Evolutionary conservation across 257 asterid genomes (phyloP).

Genomic region (Cynanchum wilfordii): DNA sequence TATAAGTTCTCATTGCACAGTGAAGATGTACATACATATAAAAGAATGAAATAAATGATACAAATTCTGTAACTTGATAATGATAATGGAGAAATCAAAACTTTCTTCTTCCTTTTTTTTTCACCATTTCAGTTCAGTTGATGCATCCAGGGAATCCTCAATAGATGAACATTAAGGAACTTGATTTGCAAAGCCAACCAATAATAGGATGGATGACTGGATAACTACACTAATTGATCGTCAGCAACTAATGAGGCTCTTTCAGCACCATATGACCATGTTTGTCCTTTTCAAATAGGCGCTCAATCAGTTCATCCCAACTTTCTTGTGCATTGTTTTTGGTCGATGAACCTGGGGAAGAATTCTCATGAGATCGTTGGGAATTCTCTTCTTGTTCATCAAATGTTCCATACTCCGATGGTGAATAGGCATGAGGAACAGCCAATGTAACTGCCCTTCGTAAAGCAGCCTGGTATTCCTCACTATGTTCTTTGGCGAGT

Average conservation of each 20-base stretch:
- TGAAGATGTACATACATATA: too few species aligned
- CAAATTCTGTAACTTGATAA: neutral
- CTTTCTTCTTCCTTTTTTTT: neutral
- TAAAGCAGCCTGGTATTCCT: conserved; percentile 66
- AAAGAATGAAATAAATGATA: neutral
- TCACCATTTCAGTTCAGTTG: neutral
- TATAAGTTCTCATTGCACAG: neutral
- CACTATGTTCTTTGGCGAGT: conserved; percentile 51
- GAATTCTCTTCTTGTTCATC: conserved; percentile 32
- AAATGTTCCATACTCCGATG: conserved; percentile 71
- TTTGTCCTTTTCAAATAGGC: conserved; percentile 61
- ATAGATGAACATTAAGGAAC: neutral
- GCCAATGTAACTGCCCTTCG: conserved; percentile 62
- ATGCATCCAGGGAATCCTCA: neutral
- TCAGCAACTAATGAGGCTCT: conserved; percentile 24
- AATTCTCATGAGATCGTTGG: conserved; percentile 23
- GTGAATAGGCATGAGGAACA: conserved; percentile 69
- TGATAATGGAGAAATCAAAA: neutral
- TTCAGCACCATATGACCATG: conserved; percentile 50
- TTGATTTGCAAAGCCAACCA: conserved; percentile 4
- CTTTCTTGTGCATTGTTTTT: conserved; percentile 38
- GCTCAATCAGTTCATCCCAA: conserved; percentile 80
- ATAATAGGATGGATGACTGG: neutral
- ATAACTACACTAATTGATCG: conserved; percentile 17
- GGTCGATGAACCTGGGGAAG: conserved; percentile 47